Evolutionary conservation across 192 early-diverging fungal species (phyloP).

Genomic region (Chytriomyces confervae): DNA sequence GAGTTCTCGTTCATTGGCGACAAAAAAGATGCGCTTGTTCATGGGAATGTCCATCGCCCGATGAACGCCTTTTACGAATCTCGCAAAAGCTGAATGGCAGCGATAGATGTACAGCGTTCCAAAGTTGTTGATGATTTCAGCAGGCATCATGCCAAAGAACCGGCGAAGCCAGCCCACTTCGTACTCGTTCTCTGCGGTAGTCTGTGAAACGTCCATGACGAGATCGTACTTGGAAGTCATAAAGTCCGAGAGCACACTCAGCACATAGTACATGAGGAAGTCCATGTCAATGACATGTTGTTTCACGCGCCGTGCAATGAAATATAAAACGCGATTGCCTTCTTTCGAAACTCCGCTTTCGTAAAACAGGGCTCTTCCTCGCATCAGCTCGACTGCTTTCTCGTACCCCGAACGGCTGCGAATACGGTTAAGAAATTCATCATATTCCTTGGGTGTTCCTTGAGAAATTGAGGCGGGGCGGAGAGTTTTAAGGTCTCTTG

Average conservation of each 20-base stretch:
- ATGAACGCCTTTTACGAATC: constrained; percentile 36
- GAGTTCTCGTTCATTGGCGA: constrained; percentile 71
- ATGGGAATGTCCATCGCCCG: constrained; percentile 53
- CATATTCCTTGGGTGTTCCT: neutral
- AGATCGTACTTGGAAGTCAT: constrained; percentile 74
- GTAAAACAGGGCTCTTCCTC: constrained; percentile 70
- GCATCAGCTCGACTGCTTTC: constrained; percentile 33
- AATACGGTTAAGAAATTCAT: constrained; percentile 41
- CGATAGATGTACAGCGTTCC: constrained; percentile 80
- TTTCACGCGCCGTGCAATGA: constrained; percentile 77
- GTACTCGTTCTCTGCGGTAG: constrained; percentile 80
- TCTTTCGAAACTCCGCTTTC: constrained; percentile 77
- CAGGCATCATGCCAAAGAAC: constrained; percentile 76
- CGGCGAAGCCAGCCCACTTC: constrained; percentile 75
- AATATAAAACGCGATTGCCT: constrained; percentile 82
- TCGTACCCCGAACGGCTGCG: constrained; percentile 26
- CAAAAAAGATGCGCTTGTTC: constrained; percentile 70
- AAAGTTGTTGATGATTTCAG: constrained; percentile 67
- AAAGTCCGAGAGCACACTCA: constrained; percentile 68
- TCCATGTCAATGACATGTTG: constrained; percentile 85
- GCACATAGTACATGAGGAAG: constrained; percentile 74
- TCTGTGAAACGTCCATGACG: constrained; percentile 82
- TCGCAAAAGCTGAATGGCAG: constrained; percentile 76
- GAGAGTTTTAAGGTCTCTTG: neutral
- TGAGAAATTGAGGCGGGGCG: neutral